Percentiles rank a stretch among this genome's conserved stretches.
phyloP scores from a whole-genome alignment of 163 green algal genomes.

The Smithsoniella earleae region DNA sequence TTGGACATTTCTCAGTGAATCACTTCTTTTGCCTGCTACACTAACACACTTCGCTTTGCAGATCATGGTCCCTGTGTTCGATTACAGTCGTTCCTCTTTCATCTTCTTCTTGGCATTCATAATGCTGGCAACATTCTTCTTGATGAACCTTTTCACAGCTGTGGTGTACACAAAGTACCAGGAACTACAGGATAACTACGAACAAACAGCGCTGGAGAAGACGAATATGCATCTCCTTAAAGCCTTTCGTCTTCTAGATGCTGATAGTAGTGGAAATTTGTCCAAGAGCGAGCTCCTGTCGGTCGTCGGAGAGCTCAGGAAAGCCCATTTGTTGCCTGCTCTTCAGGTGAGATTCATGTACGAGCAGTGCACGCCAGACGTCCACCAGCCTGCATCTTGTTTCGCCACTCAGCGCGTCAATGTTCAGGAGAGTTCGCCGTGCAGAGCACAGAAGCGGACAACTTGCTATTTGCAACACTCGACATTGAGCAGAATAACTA shows the following conservation, averaged over 20 bases:
- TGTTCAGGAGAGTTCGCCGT: too few species aligned
- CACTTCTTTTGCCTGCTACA: too few species aligned
- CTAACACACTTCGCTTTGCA: too few species aligned
- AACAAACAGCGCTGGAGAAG: not conserved
- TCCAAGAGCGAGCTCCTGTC: constrained; percentile 16
- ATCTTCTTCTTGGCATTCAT: constrained; percentile 27
- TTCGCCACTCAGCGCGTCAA: too few species aligned
- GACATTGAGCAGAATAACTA: constrained; percentile 12
- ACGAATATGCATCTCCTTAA: not conserved
- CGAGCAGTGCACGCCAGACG: too few species aligned
- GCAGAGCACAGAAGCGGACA: not conserved
- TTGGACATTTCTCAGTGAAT: too few species aligned
- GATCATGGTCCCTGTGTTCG: constrained; percentile 28
- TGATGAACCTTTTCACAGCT: constrained; percentile 29
- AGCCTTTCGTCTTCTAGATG: constrained; percentile 12
- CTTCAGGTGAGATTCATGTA: constrained; percentile 1
- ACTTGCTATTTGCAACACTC: constrained; percentile 10
- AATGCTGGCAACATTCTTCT: constrained; percentile 17
- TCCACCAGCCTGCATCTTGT: too few species aligned
- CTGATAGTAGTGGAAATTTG: not conserved
- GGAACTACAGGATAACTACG: not conserved
- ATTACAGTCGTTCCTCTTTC: not conserved
- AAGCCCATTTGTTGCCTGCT: constrained; percentile 17
- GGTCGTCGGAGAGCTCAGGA: constrained; percentile 12
- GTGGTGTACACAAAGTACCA: constrained; percentile 28